Base-by-base conservation (phyloP, 148 eudicot species). In the Cornus kousa region DNA sequence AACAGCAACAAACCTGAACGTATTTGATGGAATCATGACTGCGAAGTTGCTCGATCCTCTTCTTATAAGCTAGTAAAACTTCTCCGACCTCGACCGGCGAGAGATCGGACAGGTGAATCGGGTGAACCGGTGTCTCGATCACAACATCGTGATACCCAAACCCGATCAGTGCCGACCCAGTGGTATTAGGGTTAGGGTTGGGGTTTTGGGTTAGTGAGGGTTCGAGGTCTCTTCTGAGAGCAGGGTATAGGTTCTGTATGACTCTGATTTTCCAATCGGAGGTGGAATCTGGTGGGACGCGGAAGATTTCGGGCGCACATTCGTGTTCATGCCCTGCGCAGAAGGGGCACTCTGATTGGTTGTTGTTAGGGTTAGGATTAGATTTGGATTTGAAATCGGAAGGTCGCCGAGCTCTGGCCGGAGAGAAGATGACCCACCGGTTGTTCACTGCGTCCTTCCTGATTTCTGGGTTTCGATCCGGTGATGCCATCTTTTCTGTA, bases 301-400 rank as follows among this genome's bases (percentile, higher is more conserved):
- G 92, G 90, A 96, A 93, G n/a, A 93, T 92, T 78, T 94, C 98
- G 3, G 99, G 99, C 24, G 97, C 99, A 76, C 98, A 93, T 32
- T 92, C 88, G 86, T 91, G 93, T 74, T 96, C 98, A 76, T 86
- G 88, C 31, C 99, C 98, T 40, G 78, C 59, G 80, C 99, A 96
- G 78, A 96, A 96, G n/a, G 98, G 94, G 87, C 99, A 94, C 31
- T 75, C 82, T 2, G 82, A 35, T 22, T 83, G 85, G n/a, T 79
- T 59, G 55, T 12, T 40, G 70, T 70, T 80, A 23, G 88, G 76
- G 80, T 75, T 82, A 12, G 92, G 83, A 77, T 72, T 68, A 50
- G 99, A 67, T 67, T 92, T 93, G 90, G 98, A 90, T 86, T 96
- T 96, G 89, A 91, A 91, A 74, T 96, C 97, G 19, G 94, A 90